Conservation (phyloP, 1,284 basidiomycete species). For the Mycena citricolor region DNA sequence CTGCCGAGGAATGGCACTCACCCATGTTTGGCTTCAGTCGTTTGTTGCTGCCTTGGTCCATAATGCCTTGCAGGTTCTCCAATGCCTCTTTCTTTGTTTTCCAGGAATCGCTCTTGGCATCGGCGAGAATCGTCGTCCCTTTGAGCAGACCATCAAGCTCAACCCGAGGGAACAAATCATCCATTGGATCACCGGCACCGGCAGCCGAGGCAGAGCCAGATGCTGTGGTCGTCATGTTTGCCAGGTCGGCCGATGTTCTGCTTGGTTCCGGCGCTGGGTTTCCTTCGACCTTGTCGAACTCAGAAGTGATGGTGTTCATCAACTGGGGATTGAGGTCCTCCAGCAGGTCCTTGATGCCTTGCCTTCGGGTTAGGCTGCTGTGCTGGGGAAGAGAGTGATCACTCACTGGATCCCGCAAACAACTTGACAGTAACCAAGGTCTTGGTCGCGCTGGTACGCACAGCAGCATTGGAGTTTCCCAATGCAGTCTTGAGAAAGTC, state of each 20-base stretch:
- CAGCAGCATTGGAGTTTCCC: conserved; percentile 92
- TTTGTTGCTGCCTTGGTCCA: conserved; percentile 91
- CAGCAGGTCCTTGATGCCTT: conserved; percentile 88
- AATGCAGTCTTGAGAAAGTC: conserved; percentile 88
- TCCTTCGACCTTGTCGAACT: conserved; percentile 94
- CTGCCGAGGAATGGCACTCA: conserved; percentile 36
- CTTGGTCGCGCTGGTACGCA: conserved; percentile 95
- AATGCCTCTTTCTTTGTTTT: conserved; percentile 96
- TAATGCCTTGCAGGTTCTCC: conserved; percentile 78
- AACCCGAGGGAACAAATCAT: conserved; percentile 93
- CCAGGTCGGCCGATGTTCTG: conserved; percentile 74
- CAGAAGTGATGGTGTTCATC: conserved; percentile 85
- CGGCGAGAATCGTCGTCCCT: conserved; percentile 79
- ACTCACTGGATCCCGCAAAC: conserved; percentile 86
- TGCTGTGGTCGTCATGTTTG: conserved; percentile 40
- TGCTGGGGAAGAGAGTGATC: neutral
- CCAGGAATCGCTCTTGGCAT: conserved; percentile 92
- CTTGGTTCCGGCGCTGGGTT: conserved; percentile 79
- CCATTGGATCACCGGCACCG: conserved; percentile 68
- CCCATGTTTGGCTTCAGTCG: conserved; percentile 91
- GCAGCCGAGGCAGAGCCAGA: conserved; percentile 38
- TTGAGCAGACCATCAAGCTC: conserved; percentile 89
- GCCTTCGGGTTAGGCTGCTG: conserved; percentile 1
- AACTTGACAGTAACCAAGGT: conserved; percentile 89
- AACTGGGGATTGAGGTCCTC: conserved; percentile 96